Evolutionary conservation across 345 rosid species (phyloP), one percentile per base, ranked within the genome.

Genomic region (Pseudoturritis turrita): DNA sequence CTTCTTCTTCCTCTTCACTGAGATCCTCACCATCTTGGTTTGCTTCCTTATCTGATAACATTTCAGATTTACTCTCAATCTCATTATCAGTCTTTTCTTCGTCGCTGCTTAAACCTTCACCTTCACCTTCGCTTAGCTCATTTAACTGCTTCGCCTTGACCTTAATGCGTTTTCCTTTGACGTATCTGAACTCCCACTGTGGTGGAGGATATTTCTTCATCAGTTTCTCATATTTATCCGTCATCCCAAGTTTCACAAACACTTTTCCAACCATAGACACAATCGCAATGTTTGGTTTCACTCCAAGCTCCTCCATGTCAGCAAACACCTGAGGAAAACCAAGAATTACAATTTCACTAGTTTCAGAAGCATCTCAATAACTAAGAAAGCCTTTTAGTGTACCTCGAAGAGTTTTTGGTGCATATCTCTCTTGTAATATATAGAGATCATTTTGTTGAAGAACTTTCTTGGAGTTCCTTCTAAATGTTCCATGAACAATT

Each of bases 221-320:
- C 7, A 94, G 71, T 72, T 89, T 89, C 37, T 84, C 78, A 41
- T 83, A 81, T 68, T 91, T 91, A 77, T 94, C 97, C 66, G 72
- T 47, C 97, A 88, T 88, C 29, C 77, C 90, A 14, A 86, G 62
- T 72, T 85, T 83, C 77, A 79, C 69, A 81, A 94, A 91, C 55
- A 81, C 86, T 39, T 78, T 78, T 23, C 95, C 98, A 75, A 89
- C 73, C 99, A 95, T 88, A 13, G 76, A 53, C 57, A 91, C 88
- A 43, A 82, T 82, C 11, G 96, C 39, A 61, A 79, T 55, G 64
- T 78, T 78, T 7, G 97, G 99, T 60, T 80, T 80, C 59, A 95
- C 81, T 21, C 89, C 89, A 45, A 89, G 96, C 81, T 95, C 99
- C 83, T 91, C 99, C 99, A 95, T 95, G 75, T 95, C 97, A 49